Evolutionary conservation across 345 rosid species (phyloP).

Genomic region (Rhizophora apiculata): DNA sequence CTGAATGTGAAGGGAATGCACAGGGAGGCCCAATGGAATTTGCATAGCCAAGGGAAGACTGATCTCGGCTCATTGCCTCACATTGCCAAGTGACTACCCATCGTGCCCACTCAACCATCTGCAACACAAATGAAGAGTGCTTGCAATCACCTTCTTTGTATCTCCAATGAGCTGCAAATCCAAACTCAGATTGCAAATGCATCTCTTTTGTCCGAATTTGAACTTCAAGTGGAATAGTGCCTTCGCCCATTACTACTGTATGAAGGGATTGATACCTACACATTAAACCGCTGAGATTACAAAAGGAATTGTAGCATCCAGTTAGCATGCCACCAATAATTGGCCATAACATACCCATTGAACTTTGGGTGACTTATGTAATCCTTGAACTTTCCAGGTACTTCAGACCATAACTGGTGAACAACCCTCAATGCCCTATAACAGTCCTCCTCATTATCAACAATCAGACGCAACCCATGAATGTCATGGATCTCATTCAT

Average conservation of each 20-base stretch:
- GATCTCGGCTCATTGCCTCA: slow-evolving; percentile 75
- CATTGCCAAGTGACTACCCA: slow-evolving; percentile 97
- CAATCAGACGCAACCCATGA: slow-evolving; percentile 85
- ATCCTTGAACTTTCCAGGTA: slow-evolving; percentile 87
- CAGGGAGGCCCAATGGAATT: slow-evolving; percentile 64
- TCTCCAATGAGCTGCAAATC: slow-evolving; percentile 99
- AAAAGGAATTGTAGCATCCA: slow-evolving; percentile 2
- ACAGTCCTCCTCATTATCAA: slow-evolving; percentile 78
- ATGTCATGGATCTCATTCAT: slow-evolving; percentile 93
- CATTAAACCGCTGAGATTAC: slow-evolving; percentile 22
- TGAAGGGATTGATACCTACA: slow-evolving; percentile 88
- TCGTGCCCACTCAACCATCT: slow-evolving; percentile 98
- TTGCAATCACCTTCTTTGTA: slow-evolving; percentile 86
- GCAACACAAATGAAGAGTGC: slow-evolving; percentile 77
- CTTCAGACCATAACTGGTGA: slow-evolving; percentile 76
- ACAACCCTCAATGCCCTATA: slow-evolving; percentile 67
- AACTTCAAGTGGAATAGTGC: slow-evolving; percentile 77
- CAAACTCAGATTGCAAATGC: slow-evolving; percentile 96
- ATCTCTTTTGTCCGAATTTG: slow-evolving; percentile 88
- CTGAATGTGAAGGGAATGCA: slow-evolving; percentile 72
- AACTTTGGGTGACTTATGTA: slow-evolving; percentile 74
- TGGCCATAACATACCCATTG: slow-evolving; percentile 63
- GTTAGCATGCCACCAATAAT: background rate
- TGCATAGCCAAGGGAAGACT: slow-evolving; percentile 39
- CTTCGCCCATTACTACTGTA: slow-evolving; percentile 77